Conservation (phyloP, 768 basidiomycete species). For the Leccinum truebloodii region DNA sequence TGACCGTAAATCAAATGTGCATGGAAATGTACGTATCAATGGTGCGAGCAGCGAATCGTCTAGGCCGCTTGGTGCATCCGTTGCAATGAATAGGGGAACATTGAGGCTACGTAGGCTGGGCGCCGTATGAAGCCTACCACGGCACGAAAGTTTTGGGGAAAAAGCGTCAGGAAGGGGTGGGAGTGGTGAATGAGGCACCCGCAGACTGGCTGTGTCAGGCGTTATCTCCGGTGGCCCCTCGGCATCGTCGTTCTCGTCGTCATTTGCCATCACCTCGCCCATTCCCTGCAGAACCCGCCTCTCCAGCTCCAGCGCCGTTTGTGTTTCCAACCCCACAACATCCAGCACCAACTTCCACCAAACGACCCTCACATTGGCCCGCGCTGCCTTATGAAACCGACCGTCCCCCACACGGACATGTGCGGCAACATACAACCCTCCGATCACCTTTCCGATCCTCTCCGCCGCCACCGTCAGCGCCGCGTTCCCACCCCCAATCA, state of each 20-base stretch:
- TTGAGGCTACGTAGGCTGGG: constrained; percentile 44
- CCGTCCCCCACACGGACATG: constrained; percentile 76
- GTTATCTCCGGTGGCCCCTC: constrained; percentile 21
- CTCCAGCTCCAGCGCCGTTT: constrained; percentile 38
- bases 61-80: constrained; percentile 49
- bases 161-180: constrained; percentile 23
- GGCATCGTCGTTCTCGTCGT: background rate
- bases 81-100: constrained; percentile 64
- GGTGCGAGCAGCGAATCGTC: constrained; percentile 44
- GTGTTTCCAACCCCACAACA: constrained; percentile 43
- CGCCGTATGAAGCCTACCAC: constrained; percentile 37
- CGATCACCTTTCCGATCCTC: constrained; percentile 44
- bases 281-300: background rate
- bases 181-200: constrained; percentile 30
- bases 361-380: constrained; percentile 43
- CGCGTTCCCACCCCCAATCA: constrained; percentile 53
- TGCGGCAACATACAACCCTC: constrained; percentile 54
- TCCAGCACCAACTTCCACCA: constrained; percentile 61
- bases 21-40: constrained; percentile 61
- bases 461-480: constrained; percentile 45
- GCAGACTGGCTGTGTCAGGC: constrained; percentile 21
- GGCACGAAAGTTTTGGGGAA: constrained; percentile 36
- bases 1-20: constrained; percentile 57
- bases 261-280: background rate
- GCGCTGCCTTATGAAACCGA: constrained; percentile 47